A percentile compares a stretch with the other conserved stretches of the same genome.
Conservation (phyloP, 2,329 filamentous ascomycete species). For the Cercospora berteroae region DNA sequence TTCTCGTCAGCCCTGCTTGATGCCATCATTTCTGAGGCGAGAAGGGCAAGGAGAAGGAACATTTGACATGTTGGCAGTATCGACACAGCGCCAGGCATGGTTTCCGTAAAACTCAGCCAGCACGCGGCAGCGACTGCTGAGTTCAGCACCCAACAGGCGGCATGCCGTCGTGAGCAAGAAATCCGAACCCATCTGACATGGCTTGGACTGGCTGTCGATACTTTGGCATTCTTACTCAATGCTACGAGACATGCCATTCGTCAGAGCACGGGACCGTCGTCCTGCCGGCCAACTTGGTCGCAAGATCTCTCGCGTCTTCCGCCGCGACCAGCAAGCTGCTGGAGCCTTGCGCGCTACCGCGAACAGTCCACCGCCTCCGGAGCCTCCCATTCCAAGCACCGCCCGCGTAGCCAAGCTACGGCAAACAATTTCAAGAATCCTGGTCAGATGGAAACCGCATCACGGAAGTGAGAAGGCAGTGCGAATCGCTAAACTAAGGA, state of each 20-base stretch:
- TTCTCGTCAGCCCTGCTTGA: not conserved
- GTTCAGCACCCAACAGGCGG: not conserved
- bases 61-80: not conserved
- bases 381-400: not conserved
- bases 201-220: not conserved
- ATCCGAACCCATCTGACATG: not conserved
- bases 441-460: slow-evolving; percentile 5
- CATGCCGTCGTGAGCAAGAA: not conserved
- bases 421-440: slow-evolving; percentile 20
- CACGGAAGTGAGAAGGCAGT: not conserved
- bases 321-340: slow-evolving; percentile 5
- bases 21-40: not conserved
- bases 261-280: slow-evolving; percentile 5
- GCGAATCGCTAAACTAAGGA: not conserved
- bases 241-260: slow-evolving; percentile 14
- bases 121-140: not conserved
- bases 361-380: slow-evolving; percentile 7
- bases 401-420: slow-evolving; percentile 14
- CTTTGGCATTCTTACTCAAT: not conserved
- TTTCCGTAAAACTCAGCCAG: not conserved
- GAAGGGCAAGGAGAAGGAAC: not conserved
- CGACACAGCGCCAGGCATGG: not conserved
- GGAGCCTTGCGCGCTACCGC: slow-evolving; percentile 1
- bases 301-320: slow-evolving; percentile 21
- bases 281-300: slow-evolving; percentile 1